Base-by-base conservation (phyloP, 2,329 filamentous ascomycete species). In the Rhytidhysteron rufulum region DNA sequence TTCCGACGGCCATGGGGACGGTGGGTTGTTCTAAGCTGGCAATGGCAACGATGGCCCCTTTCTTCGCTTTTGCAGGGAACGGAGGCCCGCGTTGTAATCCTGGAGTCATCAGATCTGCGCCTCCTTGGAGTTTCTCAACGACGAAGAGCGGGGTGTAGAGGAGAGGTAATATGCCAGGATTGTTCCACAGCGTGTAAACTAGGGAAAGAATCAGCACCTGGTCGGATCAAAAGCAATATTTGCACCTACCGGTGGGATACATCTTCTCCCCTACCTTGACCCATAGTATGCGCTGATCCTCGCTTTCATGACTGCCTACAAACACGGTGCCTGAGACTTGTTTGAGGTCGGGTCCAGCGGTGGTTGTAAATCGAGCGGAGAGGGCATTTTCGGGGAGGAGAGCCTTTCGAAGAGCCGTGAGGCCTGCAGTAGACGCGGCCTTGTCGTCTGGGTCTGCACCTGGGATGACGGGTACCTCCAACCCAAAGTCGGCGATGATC, bases 21-120 rank as follows among this genome's bases (percentile, higher is more conserved):
- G 71, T 80, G 21, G 80, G 77, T 16, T 64, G 70, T 44, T 81
- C 73, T 34, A 78, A 60, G 43, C 77, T 77, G 4, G 81, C 80
- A 17, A 85, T 73, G 3, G 79, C 80, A n/a, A 83, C 79, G 19
- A 84, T 64, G 3, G 79, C 69, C 2, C 76, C 80, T 53, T 79
- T 78, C 37, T 71, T 77, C 2, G 82, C 82, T 34, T 68, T 69
- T 25, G 66, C 51, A 4, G 80, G 79, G 53, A 84, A 85, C 2
- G 81, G 80, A 9, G 81, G 79, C 1, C 82, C 80, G 38, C 77
- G 74, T 20, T 80, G 75, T 11, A 86, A 63, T 7, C 82, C 82
- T 2, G 82, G 82, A 1, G 77, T 83, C 82, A 85, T 85, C 34
- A 86, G 66, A 59, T 85, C 81, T 16, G 82, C 81, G 4, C 82